Evolutionary conservation across 1,284 basidiomycete species (phyloP), one percentile per base, ranked within the genome.

Genomic region (Lentinula novae-zelandiae): DNA sequence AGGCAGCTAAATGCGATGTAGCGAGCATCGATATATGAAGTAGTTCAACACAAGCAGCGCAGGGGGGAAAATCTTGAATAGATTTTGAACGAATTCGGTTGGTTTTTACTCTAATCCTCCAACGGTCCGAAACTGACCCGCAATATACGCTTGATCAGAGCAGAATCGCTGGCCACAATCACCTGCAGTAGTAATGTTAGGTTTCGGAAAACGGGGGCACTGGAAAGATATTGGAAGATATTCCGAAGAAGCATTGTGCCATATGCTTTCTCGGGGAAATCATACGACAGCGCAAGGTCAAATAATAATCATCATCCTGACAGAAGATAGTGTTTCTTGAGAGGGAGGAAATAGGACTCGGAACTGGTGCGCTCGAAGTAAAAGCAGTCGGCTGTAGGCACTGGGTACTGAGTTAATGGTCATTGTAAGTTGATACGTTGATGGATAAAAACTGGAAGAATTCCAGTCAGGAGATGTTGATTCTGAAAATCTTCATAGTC

Each of bases 91-190:
- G 31, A 39, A n/a, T 42, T n/a, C 7, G 17, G 9, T 10, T 10
- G 10, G 13, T 34, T 46, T 57, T 10, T 17, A 44, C 7, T 12
- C n/a, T 15, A 22, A n/a, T 6, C n/a, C 17, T n/a, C 34, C 57
- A 51, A 39, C 59, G 59, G 59, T 55, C 59, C 59, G 59, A 15
- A 0, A 8, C 42, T 50, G 15, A 50, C 49, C 58, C 58, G 52
- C 33, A 48, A 60, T 54, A 60, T 42, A 39, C 38, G 5, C 8
- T 38, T 27, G 27, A 27, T n/a, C 5, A 34, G 1, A 15, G 9
- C 5, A 52, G 15, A 52, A 5, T 34, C 6, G 33, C 33, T 10
- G 5, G 22, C 4, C 3, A 7, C 17, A 54, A 42, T 53, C 52
- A 53, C 33, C n/a, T 54, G 53, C 13, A 40, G 27, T 22, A 36